phyloP scores from a whole-genome alignment of 352 stramenopile species.

The Salisapilia sapeloensis region DNA sequence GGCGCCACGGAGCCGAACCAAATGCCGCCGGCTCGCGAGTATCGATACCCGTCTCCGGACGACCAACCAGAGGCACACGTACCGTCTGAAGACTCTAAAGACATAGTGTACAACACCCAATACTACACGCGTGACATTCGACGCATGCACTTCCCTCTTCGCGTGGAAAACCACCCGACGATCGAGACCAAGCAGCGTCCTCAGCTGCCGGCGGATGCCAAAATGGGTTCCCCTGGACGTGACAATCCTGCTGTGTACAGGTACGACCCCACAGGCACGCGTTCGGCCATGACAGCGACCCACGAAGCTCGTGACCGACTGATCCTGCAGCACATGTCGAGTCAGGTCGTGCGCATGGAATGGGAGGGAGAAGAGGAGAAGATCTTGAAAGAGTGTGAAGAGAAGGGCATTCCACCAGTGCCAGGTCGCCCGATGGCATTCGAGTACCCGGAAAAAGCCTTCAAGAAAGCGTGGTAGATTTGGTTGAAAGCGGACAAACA shows the following conservation, averaged over 20 bases:
- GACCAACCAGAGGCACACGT: slow-evolving; percentile 54
- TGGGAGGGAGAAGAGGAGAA: slow-evolving; percentile 60
- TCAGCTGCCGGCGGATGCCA: slow-evolving; percentile 43
- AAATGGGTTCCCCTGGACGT: slow-evolving; percentile 41
- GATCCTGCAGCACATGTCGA: slow-evolving; percentile 43
- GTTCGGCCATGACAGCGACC: slow-evolving; percentile 75
- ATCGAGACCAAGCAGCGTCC: slow-evolving; percentile 31
- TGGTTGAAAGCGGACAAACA: too few species aligned
- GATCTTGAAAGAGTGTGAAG: slow-evolving; percentile 52
- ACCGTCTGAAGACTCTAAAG: slow-evolving; percentile 51
- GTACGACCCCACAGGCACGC: slow-evolving; percentile 74
- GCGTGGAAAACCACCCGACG: slow-evolving; percentile 61
- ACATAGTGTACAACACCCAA: slow-evolving; percentile 72
- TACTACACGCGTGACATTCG: slow-evolving; percentile 83
- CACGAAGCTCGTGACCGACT: slow-evolving; percentile 56
- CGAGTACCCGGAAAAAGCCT: slow-evolving; percentile 3
- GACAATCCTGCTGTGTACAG: slow-evolving; percentile 67
- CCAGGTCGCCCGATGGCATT: slow-evolving; percentile 24
- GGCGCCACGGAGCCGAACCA: slow-evolving; percentile 55
- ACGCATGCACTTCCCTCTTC: slow-evolving; percentile 37
- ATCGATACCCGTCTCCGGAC: slow-evolving; percentile 60
- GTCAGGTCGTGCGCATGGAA: slow-evolving; percentile 69
- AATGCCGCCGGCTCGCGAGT: slow-evolving; percentile 44
- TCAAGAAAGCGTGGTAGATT: slow-evolving; percentile 6
- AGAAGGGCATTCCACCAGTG: slow-evolving; percentile 56